A percentile compares a stretch with the other conserved stretches of the same genome.
Conservation (phyloP, 306 rosid species). For the Citrullus amarus region DNA sequence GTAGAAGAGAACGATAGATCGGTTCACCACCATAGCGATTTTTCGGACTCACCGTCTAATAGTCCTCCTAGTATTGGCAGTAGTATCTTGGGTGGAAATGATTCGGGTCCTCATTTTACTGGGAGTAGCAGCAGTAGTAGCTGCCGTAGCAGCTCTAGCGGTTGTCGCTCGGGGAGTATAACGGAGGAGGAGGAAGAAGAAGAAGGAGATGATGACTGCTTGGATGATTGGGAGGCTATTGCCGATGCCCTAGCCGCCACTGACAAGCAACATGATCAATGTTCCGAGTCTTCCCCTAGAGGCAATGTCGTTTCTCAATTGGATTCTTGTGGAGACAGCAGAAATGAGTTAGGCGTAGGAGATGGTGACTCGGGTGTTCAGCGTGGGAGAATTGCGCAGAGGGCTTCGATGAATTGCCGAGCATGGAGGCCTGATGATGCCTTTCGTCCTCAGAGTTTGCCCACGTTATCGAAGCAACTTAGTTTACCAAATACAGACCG, state of each 20-base stretch:
- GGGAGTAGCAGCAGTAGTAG: slow-evolving; percentile 56
- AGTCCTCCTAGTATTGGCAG: slow-evolving; percentile 48
- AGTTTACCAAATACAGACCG: slow-evolving; percentile 55
- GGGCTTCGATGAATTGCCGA: slow-evolving; percentile 31
- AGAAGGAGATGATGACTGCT: slow-evolving; percentile 62
- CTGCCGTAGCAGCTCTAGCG: slow-evolving; percentile 34
- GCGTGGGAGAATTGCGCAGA: slow-evolving; percentile 21
- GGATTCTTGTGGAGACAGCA: slow-evolving; percentile 21
- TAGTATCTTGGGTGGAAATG: slow-evolving; percentile 44
- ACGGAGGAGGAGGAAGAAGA: slow-evolving; percentile 54
- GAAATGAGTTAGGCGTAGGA: slow-evolving; percentile 17
- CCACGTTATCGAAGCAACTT: slow-evolving; percentile 71
- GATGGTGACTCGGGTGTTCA: slow-evolving; percentile 23
- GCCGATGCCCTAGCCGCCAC: slow-evolving; percentile 90
- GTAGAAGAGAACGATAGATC: slow-evolving; percentile 35
- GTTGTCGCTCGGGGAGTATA: slow-evolving; percentile 72
- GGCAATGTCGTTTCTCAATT: slow-evolving; percentile 20
- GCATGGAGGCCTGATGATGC: slow-evolving; percentile 97
- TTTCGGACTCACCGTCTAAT: slow-evolving; percentile 41
- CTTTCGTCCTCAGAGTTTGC: slow-evolving; percentile 81
- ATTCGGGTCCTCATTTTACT: slow-evolving; percentile 67
- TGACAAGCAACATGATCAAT: slow-evolving; percentile 37
- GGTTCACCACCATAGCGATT: slow-evolving; percentile 46
- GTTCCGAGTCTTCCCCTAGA: slow-evolving; percentile 23
- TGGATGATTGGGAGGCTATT: slow-evolving; percentile 99